A percentile compares a stretch with the other conserved stretches of the same genome.
Conservation (phyloP, 2,329 filamentous ascomycete species). For the Aspergillus pseudonomiae region DNA sequence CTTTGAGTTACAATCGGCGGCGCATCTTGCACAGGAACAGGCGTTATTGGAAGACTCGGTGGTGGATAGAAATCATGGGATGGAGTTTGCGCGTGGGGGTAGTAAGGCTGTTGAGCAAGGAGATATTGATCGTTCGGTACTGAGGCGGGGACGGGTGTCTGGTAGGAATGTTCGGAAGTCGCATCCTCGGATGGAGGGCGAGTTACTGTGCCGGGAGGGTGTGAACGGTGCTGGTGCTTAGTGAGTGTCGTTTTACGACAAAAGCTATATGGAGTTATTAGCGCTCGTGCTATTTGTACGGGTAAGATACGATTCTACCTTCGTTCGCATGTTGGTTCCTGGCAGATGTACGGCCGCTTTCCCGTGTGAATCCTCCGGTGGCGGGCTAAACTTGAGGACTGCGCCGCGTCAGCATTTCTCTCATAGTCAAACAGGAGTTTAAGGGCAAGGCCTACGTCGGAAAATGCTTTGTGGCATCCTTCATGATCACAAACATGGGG, state of each 20-base stretch:
- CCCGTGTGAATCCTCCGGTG: conserved; percentile 45
- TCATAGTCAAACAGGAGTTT: background rate
- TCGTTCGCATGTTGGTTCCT: conserved; percentile 43
- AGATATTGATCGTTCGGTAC: conserved; percentile 40
- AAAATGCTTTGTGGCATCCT: conserved; percentile 48
- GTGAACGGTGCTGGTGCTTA: conserved; percentile 45
- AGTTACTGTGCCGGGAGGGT: conserved; percentile 36
- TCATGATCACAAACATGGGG: conserved; percentile 48
- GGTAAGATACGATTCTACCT: conserved; percentile 29
- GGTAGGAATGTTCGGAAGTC: conserved; percentile 41
- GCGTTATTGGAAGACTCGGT: conserved; percentile 35
- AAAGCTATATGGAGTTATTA: conserved; percentile 31
- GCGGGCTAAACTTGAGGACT: conserved; percentile 46
- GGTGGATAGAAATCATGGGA: conserved; percentile 42
- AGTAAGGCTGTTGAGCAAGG: conserved; percentile 40
- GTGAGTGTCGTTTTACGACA: conserved; percentile 47
- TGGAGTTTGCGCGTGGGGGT: conserved; percentile 36
- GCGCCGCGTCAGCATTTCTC: conserved; percentile 12
- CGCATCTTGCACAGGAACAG: conserved; percentile 34
- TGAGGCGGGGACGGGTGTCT: conserved; percentile 32
- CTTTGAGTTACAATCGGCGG: conserved; percentile 35
- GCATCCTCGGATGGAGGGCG: conserved; percentile 42
- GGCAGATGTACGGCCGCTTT: conserved; percentile 45
- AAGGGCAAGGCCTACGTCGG: conserved; percentile 38
- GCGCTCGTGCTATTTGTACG: background rate